Base-by-base conservation (phyloP, 306 rosid genomes). In the Alnus glutinosa region DNA sequence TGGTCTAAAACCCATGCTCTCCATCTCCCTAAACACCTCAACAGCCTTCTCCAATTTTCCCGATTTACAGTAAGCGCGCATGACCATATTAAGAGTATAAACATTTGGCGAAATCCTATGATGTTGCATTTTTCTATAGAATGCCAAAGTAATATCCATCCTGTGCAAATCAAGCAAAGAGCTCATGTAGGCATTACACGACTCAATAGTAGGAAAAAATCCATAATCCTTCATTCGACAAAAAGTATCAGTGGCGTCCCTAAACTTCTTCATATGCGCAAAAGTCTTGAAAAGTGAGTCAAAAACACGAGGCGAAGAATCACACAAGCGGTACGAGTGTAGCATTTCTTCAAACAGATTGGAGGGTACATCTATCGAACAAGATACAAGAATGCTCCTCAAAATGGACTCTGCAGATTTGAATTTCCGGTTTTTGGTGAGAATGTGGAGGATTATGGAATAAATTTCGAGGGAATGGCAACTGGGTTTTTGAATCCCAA, bases 231-330 rank as follows among this genome's bases (percentile, higher is more conserved):
- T 92, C 97, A 94, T 94, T 51, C 48, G 78, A 54, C 78, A 39
- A 36, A 91, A 94, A 2, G 81, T 87, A 49, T 89, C 83, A 14
- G 92, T 87, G 54, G 94, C 94, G 51, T 75, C 55, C 73, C 97
- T 84, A 14, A 88, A 82, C 76, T 88, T 94, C 75, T 83, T 88
- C 90, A 87, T 39, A 50, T 88, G 94, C 1, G 97, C 97, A 66
- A 79, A 83, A n/a, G 95, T 88, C 83, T 89, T 92, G 92, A 92
- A 94, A 66, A 94, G 91, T 4, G 85, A 55, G 59, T 94, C 97
- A 71, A 92, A 94, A 70, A 90, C 93, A 58, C 71, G 55, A 3
- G 93, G 89, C 2, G 98, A 89, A 7, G 97, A 92, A 84, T 86
- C 74, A 73, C 95, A 92, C 2, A 84, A 16, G 59, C 88, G 83